Base-by-base conservation (phyloP, 78 protist species). In the Dictyostelium capitatum region DNA sequence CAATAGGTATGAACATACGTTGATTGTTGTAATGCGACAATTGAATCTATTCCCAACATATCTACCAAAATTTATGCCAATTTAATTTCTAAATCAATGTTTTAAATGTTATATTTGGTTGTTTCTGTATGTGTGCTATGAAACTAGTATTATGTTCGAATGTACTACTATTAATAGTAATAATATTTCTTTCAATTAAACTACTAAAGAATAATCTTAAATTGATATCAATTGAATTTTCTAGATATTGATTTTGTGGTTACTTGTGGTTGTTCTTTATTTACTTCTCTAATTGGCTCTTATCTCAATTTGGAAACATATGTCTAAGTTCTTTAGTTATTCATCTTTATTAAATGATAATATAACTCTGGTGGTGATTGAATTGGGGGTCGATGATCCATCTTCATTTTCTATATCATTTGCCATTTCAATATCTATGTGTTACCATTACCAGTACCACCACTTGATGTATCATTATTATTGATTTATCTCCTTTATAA, bases 201-300 rank as follows among this genome's bases (percentile, higher is more conserved):
- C 20, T 54, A 79, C 56, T 79, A 20, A 79, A 79, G 70, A 79
- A 79, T 28, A 54, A 25, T 79, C 83, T 79, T 25, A 79, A n/a
- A 56, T 47, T 54, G 19, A 79, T 32, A 23, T 79, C 83, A 20
- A 79, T 23, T 17, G 50, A 48, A 20, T 20, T 79, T 79, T 54
- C 43, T 37, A 2, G 43, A 3, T 37, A 2, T 37, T 37, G 43
- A n/a, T n/a, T n/a, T n/a, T 37, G 43, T 1, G 1, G 43, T 37
- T 37, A 3, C 6, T 37, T 37, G 43, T 37, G 43, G 43, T 37
- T 1, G 1, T 37, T 37, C 6, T 37, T 37, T 37, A 37, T 37
- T 37, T 37, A 37, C 43, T 37, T 37, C 43, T 37, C 2, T 37
- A 2, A 37, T n/a, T n/a, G n/a, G n/a, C n/a, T n/a, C n/a, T 37